phyloP scores from a whole-genome alignment of 805 yeast genomes.

The Yarrowia alimentaria region DNA sequence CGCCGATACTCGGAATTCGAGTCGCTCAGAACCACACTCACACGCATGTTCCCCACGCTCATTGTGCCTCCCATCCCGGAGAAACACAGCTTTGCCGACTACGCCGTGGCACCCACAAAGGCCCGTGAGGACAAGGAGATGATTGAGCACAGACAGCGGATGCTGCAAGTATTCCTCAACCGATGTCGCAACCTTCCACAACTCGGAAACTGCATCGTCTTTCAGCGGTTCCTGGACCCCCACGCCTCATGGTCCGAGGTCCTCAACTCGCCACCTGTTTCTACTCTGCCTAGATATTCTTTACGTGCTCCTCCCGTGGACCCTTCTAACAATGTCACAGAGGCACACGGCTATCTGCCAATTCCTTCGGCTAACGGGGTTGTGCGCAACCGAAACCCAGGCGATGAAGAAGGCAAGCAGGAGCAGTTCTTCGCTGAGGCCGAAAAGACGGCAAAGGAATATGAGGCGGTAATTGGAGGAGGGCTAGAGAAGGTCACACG shows the following conservation, averaged over 20 bases:
- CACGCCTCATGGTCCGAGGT: conserved; percentile 82
- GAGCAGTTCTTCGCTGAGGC: conserved; percentile 45
- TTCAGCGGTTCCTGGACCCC: conserved; percentile 80
- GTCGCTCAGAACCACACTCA: conserved; percentile 66
- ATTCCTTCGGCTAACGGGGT: conserved; percentile 50
- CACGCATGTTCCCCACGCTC: conserved; percentile 72
- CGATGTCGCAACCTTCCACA: conserved; percentile 61
- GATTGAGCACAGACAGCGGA: conserved; percentile 69
- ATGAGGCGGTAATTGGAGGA: conserved; percentile 45
- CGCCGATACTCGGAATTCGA: conserved; percentile 93
- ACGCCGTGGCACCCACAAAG: conserved; percentile 47
- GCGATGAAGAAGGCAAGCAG: conserved; percentile 37
- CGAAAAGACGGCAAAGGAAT: conserved; percentile 48
- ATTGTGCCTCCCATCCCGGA: conserved; percentile 94
- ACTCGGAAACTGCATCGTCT: conserved; percentile 59
- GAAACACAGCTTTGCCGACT: conserved; percentile 61
- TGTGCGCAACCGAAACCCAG: conserved; percentile 37
- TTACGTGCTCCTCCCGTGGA: conserved; percentile 61
- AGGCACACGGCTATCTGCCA: conserved; percentile 63
- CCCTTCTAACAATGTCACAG: conserved; percentile 52
- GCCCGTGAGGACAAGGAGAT: conserved; percentile 45
- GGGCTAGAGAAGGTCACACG: conserved; percentile 60
- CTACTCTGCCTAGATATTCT: conserved; percentile 52
- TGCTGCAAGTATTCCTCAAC: conserved; percentile 73
- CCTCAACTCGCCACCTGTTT: conserved; percentile 53